Conservation (phyloP, 331 rosid genomes). For the Quercus lobata region DNA sequence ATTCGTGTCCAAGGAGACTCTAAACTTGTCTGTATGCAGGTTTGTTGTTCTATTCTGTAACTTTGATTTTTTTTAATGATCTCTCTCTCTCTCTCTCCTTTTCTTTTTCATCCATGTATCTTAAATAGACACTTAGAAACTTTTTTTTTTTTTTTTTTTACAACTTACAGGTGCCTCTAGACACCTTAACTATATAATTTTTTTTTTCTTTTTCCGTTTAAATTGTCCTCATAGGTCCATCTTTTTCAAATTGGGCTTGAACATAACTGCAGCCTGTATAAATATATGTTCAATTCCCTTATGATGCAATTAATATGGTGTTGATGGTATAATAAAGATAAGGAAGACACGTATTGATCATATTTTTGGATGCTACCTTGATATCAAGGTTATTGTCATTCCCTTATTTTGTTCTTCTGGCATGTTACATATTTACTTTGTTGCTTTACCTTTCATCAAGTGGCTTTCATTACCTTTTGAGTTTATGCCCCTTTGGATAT, state of each 20-base stretch:
- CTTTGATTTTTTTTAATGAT: neutral
- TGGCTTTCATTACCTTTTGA: neutral
- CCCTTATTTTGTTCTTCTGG: neutral
- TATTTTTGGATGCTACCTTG: neutral
- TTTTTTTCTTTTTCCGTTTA: neutral
- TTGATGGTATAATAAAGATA: neutral
- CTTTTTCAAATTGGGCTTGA: neutral
- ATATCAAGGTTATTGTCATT: neutral
- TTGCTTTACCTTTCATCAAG: neutral
- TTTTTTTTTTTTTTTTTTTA: neutral
- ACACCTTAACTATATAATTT: neutral
- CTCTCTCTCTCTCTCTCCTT: neutral
- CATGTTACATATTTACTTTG: neutral
- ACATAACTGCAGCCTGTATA: neutral
- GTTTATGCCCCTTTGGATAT: neutral
- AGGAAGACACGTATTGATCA: neutral
- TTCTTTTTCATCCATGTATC: neutral
- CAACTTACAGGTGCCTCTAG: neutral
- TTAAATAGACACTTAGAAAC: neutral
- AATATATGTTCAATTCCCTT: neutral
- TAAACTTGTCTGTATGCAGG: conserved; percentile 88
- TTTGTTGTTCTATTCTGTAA: conserved; percentile 23
- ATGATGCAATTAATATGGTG: neutral
- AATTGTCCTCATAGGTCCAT: neutral
- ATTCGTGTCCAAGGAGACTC: conserved; percentile 72